A percentile compares a stretch with the other conserved stretches of the same genome.
Evolutionary conservation across 1,284 basidiomycete species (phyloP).

Genomic region (Somion occarium): DNA sequence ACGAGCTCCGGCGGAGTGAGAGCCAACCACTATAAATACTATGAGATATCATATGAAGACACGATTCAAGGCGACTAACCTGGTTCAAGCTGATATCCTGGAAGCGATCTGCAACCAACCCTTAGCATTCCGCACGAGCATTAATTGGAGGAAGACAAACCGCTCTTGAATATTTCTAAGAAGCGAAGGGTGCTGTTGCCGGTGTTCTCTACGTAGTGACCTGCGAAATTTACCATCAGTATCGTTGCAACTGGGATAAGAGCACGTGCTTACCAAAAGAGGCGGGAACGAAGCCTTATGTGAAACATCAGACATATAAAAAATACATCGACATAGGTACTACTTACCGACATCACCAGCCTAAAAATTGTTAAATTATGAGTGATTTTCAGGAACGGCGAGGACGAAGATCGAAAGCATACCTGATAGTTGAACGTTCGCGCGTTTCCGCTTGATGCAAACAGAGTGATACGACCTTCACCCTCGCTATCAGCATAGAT

Average conservation of each 20-base stretch:
- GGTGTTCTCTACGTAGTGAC: constrained; percentile 68
- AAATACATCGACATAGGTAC: constrained; percentile 5
- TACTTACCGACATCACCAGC: constrained; percentile 55
- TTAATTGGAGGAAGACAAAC: constrained; percentile 23
- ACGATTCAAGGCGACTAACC: constrained; percentile 21
- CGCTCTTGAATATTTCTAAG: constrained; percentile 60
- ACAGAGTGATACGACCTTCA: constrained; percentile 53
- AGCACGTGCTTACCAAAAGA: constrained; percentile 40
- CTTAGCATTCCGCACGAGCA: neutral
- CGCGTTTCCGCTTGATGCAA: constrained; percentile 55
- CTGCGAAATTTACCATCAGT: constrained; percentile 20
- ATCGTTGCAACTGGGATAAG: no score
- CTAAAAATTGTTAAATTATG: constrained; percentile 19
- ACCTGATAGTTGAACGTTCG: constrained; percentile 62
- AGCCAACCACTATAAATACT: constrained; percentile 61
- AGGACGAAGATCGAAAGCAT: neutral
- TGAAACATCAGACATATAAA: constrained; percentile 9
- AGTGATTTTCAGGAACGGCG: neutral
- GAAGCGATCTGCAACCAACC: constrained; percentile 37
- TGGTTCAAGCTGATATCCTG: constrained; percentile 58
- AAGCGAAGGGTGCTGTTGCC: constrained; percentile 58
- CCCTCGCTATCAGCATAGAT: constrained; percentile 37
- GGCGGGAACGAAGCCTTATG: constrained; percentile 48
- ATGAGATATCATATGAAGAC: constrained; percentile 9
- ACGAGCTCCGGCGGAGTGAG: constrained; percentile 58